Evolutionary conservation across 768 basidiomycete genomes (phyloP), one percentile per base, ranked within the genome.

Genomic region (Suillus subalutaceus): DNA sequence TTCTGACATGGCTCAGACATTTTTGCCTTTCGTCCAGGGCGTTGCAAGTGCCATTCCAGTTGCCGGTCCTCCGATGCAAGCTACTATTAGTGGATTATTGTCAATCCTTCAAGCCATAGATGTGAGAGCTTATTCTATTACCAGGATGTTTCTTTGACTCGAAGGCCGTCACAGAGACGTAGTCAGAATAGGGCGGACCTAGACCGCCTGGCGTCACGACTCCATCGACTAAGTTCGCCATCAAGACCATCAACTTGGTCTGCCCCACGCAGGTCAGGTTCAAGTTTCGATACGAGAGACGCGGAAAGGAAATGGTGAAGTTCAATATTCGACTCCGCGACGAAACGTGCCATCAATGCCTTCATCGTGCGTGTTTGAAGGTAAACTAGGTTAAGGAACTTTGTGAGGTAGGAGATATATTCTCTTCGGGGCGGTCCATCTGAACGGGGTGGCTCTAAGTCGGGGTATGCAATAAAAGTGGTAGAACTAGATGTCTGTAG

Each of bases 351-450:
- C 55, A 93, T 88, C 69, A 98, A 87, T 53, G 90, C 86, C 67
- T 88, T 85, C 78, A 98, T 89, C 9, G 92, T 94, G 67, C 89
- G 86, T 2, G 86, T 82, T 66, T 93, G 89, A 66, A 98, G 89
- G 79, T 98, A 98, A 60, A 91, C 91, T 4, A 94, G 93, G 75
- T 97, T 94, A 64, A 99, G 82, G 80, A 89, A 97, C 70, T 88
- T 85, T 40, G 87, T 83, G 67, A 99, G 91, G 84, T 94, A 94
- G 43, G 86, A 78, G 60, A 85, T 73, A 70, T 94, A 82, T 55
- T 83, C 82, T 59, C 85, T 77, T 0, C 88, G 85, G 66, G 94
- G 86, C 10, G 82, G 72, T 44, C 78, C 65, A 67, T 85, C 84
- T 50, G 82, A 86, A 62, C 84, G 82, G 15, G 82, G 85, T 10